Percentiles rank a stretch among this genome's conserved stretches.
Evolutionary conservation across 345 rosid species (phyloP).

Genomic region (Anastatica hierochuntica): DNA sequence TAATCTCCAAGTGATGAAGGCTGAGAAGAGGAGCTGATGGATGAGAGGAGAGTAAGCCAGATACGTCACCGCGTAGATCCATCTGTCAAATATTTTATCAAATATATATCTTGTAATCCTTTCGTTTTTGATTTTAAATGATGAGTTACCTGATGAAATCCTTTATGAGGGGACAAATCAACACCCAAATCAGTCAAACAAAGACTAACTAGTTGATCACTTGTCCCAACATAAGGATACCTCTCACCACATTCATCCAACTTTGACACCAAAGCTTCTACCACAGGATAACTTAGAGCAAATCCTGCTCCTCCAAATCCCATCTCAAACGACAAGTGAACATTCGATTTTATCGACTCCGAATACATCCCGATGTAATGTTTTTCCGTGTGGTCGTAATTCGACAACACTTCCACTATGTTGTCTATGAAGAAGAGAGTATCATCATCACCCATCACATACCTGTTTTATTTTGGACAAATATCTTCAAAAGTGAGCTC

Average conservation of each 20-base stretch:
- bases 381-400: constrained; percentile 44
- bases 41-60: constrained; percentile 62
- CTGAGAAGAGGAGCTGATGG: constrained; percentile 37
- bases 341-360: constrained; percentile 32
- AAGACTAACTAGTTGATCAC: constrained; percentile 30
- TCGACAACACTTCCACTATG: constrained; percentile 32
- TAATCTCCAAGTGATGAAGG: constrained; percentile 44
- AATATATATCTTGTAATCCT: no score
- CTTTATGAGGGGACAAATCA: constrained; percentile 30
- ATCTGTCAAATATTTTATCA: constrained; percentile 32
- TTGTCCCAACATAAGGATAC: constrained; percentile 24
- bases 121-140: no score
- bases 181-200: constrained; percentile 50
- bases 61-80: constrained; percentile 43
- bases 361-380: constrained; percentile 44
- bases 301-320: constrained; percentile 63
- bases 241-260: constrained; percentile 46
- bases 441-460: constrained; percentile 51
- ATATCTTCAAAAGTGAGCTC: no score
- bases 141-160: constrained; percentile 57
- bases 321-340: constrained; percentile 41
- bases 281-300: constrained; percentile 52
- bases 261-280: constrained; percentile 28
- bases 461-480: constrained; percentile 26
- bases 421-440: constrained; percentile 41